Evolutionary conservation across 2,329 filamentous ascomycete species (phyloP), one percentile per base, ranked within the genome.

Genomic region (Paraphoma sp.): DNA sequence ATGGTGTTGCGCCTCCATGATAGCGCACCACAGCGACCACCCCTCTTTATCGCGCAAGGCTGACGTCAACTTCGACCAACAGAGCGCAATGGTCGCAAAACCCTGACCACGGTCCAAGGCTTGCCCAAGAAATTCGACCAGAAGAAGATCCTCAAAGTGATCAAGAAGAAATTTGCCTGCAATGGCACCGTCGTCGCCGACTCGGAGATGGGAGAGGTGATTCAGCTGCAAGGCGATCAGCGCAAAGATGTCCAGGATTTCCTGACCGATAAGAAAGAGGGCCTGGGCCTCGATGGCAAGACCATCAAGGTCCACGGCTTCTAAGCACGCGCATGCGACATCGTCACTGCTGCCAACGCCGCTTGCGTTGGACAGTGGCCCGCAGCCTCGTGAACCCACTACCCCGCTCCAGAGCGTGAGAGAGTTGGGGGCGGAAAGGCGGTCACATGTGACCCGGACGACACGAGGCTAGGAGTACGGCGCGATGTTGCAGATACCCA

Each of bases 11-110:
- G 23, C 2, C 23, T 23, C 23, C 23, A 23, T 23, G 23, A 23
- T 5, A 23, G 23, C 23, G 23, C 23, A 23, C 5, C 23, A 23
- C 3, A 23, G 23, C 23, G 14, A 46, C 16, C 17, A 38, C 45
- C 12, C 36, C 31, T 44, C 43, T 36, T 43, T 47, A 46, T 52
- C 55, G 47, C 56, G 46, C 62, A 60, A 59, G 55, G 67, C 83
- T 86, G 70, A 87, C 78, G 56, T 63, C 46, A 51, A 55, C 62
- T 54, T 36, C 54, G 60, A 59, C 23, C 23, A 23, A 70, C 80
- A 98, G 94, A 99, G 85, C 95, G 95, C 84, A 99, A 98, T 97
- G 95, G 95, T 89, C 94, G 95, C 82, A 99, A 99, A 88, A 98
- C 95, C 86, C 87, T 99, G 90, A 99, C 95, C 73, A 99, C 95